Base-by-base conservation (phyloP, 257 asterid genomes). In the Rubia yunnanensis region DNA sequence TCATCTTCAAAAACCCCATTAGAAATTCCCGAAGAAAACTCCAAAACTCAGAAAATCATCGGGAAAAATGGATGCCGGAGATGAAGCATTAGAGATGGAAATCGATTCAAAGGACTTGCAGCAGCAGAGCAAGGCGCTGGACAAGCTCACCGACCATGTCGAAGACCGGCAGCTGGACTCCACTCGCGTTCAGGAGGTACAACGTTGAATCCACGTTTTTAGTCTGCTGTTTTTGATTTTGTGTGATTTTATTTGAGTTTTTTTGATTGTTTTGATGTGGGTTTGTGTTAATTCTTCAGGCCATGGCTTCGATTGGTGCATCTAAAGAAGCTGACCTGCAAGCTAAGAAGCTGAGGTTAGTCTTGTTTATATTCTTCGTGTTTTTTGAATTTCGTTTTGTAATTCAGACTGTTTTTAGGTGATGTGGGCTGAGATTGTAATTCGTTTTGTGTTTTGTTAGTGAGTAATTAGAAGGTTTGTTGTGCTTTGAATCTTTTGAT, bases 91-190 rank as follows among this genome's bases (percentile, higher is more conserved):
- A 5, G 96, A 88, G 70, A 73, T 76, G 65, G 69, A 74, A 20
- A 81, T 74, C 50, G 99, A 94, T 70, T 94, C 99, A 0, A 94
- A 94, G 74, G 99, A 90, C 72, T 69, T 86, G 79, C 97, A 94
- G 79, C 96, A 94, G 87, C 97, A 94, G 85, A 89, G 83, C 82
- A 94, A 94, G 75, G 99, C 97, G 10, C 72, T 94, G 57, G 97
- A 94, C 70, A 90, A 94, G 71, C 96, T 94, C 54, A 90, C 97
- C 22, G 99, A 90, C 74, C 95, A 94, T 67, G 99, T 94, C 60
- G 99, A 94, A 86, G 99, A 94, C 83, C 97, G 96, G 64, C 97
- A 94, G 73, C 99, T 94, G 66, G 92, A 94, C 73, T 94, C 99
- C 10, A 89, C 95, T 57, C 83, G 97, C 63, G 99, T 94, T 63